Evolutionary conservation across 176 grass and related monocot species (phyloP).

Genomic region (Alopecurus myosuroides): DNA sequence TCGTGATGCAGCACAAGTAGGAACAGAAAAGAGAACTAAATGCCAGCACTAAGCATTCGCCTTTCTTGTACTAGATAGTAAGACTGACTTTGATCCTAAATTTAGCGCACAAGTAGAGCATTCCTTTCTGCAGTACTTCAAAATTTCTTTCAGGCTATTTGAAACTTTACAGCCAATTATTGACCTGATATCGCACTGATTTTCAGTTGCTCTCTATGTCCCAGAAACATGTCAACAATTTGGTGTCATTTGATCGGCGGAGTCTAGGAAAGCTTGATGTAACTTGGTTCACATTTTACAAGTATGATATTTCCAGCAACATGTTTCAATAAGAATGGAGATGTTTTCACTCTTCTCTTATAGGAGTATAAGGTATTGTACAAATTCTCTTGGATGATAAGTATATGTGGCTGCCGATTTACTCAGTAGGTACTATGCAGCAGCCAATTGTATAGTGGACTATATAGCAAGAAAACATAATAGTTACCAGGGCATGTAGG

Average conservation of each 20-base stretch:
- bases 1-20: background rate
- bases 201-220: background rate
- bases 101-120: background rate
- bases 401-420: background rate
- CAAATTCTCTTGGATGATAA: background rate
- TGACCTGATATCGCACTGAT: background rate
- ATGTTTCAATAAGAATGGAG: background rate
- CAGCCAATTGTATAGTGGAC: background rate
- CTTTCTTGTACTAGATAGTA: background rate
- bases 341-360: background rate
- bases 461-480: background rate
- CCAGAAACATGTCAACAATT: background rate
- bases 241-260: background rate
- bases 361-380: background rate
- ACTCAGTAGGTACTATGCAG: background rate
- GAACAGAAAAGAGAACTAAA: background rate
- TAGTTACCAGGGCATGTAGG: conserved; percentile 80
- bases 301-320: background rate
- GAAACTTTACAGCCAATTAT: background rate
- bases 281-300: background rate
- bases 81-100: background rate
- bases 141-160: background rate
- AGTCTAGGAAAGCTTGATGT: background rate
- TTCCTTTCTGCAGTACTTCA: background rate
- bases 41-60: background rate